phyloP scores from a whole-genome alignment of 768 basidiomycete genomes.

The Wakefieldia striispora region DNA sequence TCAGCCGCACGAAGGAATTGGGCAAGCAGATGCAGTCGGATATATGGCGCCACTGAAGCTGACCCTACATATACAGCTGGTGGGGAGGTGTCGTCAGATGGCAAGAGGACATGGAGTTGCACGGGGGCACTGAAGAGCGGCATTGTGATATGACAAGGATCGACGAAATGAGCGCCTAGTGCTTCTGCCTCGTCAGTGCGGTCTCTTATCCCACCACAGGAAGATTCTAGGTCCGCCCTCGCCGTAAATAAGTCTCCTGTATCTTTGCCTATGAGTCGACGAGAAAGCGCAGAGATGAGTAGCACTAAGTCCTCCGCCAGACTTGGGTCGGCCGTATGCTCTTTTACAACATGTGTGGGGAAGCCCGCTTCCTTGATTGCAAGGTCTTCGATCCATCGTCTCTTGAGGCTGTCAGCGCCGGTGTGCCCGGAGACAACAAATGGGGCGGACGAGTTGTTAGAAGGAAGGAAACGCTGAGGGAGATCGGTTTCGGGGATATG shows the following conservation, averaged over 20 bases:
- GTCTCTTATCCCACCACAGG: conserved; percentile 12
- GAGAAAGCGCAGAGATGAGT: conserved; percentile 55
- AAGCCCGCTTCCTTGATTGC: conserved; percentile 83
- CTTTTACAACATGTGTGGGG: conserved; percentile 67
- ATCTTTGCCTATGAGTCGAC: conserved; percentile 49
- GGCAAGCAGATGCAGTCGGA: conserved; percentile 79
- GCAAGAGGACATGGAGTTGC: conserved; percentile 63
- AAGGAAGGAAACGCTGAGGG: conserved; percentile 66
- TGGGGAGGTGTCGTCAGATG: conserved; percentile 40
- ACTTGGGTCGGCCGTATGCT: conserved; percentile 39
- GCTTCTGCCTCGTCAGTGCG: conserved; percentile 47
- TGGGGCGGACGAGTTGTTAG: conserved; percentile 62
- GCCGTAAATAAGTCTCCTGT: conserved; percentile 28
- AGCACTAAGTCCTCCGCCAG: conserved; percentile 49
- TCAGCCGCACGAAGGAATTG: conserved; percentile 57
- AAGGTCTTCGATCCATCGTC: conserved; percentile 78
- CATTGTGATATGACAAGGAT: conserved; percentile 50
- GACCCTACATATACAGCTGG: conserved; percentile 79
- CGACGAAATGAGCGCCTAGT: conserved; percentile 51
- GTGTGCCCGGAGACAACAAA: conserved; percentile 67
- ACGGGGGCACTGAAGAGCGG: conserved; percentile 66
- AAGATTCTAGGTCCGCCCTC: conserved; percentile 27
- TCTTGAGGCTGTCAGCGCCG: conserved; percentile 61
- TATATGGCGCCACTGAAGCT: conserved; percentile 65
- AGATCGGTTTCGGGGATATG: conserved; percentile 87